These are phyloP conservation scores for Termitomyces sp. DNA, from an alignment of 768 basidiomycete species.

Conservation along the genomic window DNA sequence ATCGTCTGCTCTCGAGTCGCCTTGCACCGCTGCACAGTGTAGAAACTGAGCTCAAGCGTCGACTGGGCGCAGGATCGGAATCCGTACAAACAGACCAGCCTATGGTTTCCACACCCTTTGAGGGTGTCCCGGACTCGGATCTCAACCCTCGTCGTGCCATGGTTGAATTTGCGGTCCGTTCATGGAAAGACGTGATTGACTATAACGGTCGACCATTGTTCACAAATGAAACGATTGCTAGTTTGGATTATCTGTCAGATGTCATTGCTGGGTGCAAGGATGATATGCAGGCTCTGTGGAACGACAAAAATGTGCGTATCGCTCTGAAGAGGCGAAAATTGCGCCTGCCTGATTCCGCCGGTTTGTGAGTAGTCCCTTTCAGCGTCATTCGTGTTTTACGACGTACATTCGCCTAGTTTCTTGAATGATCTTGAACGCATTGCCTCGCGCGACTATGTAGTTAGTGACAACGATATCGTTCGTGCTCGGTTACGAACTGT, in stretches of 20 bases:
- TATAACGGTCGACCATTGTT: constrained; percentile 12
- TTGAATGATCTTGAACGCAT: constrained; percentile 65
- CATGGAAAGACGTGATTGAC: constrained; percentile 43
- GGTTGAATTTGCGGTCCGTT: constrained; percentile 49
- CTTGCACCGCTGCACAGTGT: constrained; percentile 58
- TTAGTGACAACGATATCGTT: constrained; percentile 70
- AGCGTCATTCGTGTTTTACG: not conserved
- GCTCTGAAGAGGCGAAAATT: constrained; percentile 43
- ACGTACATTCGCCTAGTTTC: constrained; percentile 41
- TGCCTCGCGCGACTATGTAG: constrained; percentile 52
- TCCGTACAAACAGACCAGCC: constrained; percentile 24
- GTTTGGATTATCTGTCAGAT: constrained; percentile 38
- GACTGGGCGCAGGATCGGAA: constrained; percentile 47
- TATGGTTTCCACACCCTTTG: constrained; percentile 46
- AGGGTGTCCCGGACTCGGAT: constrained; percentile 23
- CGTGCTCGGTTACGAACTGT: constrained; percentile 66
- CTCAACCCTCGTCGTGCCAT: constrained; percentile 21
- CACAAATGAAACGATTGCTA: constrained; percentile 12
- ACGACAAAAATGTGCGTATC: constrained; percentile 45
- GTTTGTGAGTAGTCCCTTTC: constrained; percentile 47
- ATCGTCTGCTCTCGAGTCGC: constrained; percentile 50
- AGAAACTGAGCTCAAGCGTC: constrained; percentile 58
- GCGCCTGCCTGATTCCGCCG: constrained; percentile 56
- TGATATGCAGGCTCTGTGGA: constrained; percentile 63
- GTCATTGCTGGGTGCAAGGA: constrained; percentile 56